These are phyloP conservation scores for Globisporangium yorkense DNA, from an alignment of 352 stramenopile species.

Conservation along the genomic window DNA sequence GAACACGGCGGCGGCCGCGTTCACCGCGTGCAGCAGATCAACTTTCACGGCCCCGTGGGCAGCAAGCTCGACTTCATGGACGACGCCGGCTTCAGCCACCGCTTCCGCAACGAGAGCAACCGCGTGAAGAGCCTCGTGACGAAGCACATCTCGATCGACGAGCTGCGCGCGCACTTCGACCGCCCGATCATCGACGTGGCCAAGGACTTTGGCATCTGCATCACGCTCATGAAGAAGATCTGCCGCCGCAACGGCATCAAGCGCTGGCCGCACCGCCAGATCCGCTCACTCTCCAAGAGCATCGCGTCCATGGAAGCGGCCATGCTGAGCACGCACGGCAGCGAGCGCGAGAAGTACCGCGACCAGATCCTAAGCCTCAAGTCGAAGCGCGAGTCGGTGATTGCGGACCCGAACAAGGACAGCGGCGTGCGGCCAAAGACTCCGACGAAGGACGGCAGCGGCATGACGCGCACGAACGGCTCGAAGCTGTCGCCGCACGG, in stretches of 20 bases:
- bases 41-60: constrained; percentile 63
- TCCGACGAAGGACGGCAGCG: constrained; percentile 7
- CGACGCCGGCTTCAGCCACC: constrained; percentile 67
- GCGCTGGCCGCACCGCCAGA: constrained; percentile 62
- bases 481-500: constrained; percentile 22
- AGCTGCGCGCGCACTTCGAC: constrained; percentile 81
- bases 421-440: constrained; percentile 45
- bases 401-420: constrained; percentile 85
- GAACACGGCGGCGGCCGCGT: constrained; percentile 25
- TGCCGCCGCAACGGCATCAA: constrained; percentile 68
- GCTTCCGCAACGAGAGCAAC: constrained; percentile 81
- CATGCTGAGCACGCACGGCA: constrained; percentile 76
- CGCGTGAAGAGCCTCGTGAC: constrained; percentile 84
- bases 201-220: constrained; percentile 88
- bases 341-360: constrained; percentile 79
- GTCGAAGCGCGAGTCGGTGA: constrained; percentile 82
- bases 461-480: background rate
- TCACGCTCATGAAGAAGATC: constrained; percentile 87
- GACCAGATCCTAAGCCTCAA: constrained; percentile 81
- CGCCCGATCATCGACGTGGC: constrained; percentile 86
- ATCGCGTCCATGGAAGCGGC: constrained; percentile 86
- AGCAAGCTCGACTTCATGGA: constrained; percentile 75
- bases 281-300: constrained; percentile 81
- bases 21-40: constrained; percentile 59
- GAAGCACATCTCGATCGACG: constrained; percentile 86